Base-by-base conservation (phyloP, 1,284 basidiomycete species). In the Cronartium quercuum region DNA sequence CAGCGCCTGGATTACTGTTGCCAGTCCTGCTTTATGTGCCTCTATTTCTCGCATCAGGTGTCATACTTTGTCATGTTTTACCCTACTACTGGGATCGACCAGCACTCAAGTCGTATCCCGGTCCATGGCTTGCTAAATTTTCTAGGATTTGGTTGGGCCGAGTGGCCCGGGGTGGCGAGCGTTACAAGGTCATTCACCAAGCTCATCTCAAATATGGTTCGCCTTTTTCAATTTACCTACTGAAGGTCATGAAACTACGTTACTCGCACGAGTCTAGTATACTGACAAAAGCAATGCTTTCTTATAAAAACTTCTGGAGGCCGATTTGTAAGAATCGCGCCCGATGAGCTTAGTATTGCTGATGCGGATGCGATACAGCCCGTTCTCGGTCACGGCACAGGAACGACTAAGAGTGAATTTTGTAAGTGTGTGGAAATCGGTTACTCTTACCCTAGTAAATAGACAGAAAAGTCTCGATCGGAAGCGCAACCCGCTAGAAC, bases 301-400 rank as follows among this genome's bases (percentile, higher is more conserved):
- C 29, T 29, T 29, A 29, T 2, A 29, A 29, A 29, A 29, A 60
- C n/a, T 55, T 21, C 34, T 57, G 10, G 76, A 91, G 91, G 91
- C 55, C 86, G 86, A 1, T 85, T 92, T 69, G 89, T 93, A n/a
- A 89, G 92, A 77, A 84, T 95, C 76, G 90, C 91, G 0, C 92
- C 92, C 0, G 92, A 93, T 81, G 91, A 94, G 79, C 83, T 93
- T 34, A 92, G 91, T 3, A 86, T 94, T 73, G 87, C 90, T 21
- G 88, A 91, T 80, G 90, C 91, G 0, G 87, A 87, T 0, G 91
- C 91, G 0, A 85, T 94, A 29, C 86, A 86, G 6, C 42, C 62
- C 60, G 68, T 70, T 2, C 24, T 70, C 10, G 68, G 68, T 35
- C 70, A 77, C 78, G 41, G 79, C 77, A 10, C 57, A 37, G 60